phyloP scores from a whole-genome alignment of 495 filamentous ascomycete species.

The Lineolata rhizophorae region DNA sequence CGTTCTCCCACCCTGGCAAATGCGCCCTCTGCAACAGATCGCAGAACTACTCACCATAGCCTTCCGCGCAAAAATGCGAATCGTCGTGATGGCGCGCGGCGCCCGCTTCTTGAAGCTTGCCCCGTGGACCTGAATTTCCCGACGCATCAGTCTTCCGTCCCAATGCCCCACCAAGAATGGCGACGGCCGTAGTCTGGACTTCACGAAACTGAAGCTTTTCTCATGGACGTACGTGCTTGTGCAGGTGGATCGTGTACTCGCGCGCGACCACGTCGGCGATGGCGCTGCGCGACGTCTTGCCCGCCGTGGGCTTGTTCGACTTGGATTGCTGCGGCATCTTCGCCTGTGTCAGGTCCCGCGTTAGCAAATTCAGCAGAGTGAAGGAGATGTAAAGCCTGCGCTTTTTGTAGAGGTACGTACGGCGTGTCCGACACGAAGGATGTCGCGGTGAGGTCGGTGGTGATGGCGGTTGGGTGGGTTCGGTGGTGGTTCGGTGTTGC shows the following conservation, averaged over 20 bases:
- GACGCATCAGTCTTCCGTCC: conserved; percentile 17
- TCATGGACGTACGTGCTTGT: conserved; percentile 79
- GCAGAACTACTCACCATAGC: conserved; percentile 63
- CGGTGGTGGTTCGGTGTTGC: too few relatives aligned
- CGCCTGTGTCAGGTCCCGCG: too few relatives aligned
- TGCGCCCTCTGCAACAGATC: neutral
- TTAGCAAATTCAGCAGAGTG: too few relatives aligned
- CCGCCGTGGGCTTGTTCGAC: conserved; percentile 33
- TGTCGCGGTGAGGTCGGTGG: too few relatives aligned
- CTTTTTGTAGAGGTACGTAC: too few relatives aligned
- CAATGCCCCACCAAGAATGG: conserved; percentile 13
- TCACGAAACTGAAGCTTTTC: conserved; percentile 43
- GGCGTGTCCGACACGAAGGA: too few relatives aligned
- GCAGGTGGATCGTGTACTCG: conserved; percentile 99
- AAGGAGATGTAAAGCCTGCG: too few relatives aligned
- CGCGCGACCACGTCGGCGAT: conserved; percentile 95
- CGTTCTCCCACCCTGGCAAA: too few relatives aligned
- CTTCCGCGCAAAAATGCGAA: conserved; percentile 71
- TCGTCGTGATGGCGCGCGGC: conserved; percentile 96
- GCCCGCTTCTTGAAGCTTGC: conserved; percentile 99
- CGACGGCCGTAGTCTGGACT: conserved; percentile 36
- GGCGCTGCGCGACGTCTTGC: conserved; percentile 70
- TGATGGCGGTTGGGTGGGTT: too few relatives aligned
- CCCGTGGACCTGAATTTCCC: conserved; percentile 57
- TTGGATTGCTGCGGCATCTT: conserved; percentile 12